phyloP scores from a whole-genome alignment of 1,139 yeast genomes.

The Saccharomyces hybrid region DNA sequence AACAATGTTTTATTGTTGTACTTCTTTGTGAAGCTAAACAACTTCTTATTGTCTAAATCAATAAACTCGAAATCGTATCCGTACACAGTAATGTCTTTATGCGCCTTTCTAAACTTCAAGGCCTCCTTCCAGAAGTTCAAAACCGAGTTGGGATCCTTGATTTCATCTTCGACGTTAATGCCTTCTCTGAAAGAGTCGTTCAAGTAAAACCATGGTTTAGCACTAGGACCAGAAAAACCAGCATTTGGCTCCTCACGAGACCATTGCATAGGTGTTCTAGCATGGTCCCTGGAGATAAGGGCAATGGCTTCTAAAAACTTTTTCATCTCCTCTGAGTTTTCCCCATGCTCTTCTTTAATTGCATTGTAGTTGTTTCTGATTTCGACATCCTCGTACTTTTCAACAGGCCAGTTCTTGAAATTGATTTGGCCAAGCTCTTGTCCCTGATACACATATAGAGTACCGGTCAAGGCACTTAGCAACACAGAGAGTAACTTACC shows the following conservation, averaged over 20 bases:
- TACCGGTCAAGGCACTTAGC: slow-evolving; percentile 46
- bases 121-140: slow-evolving; percentile 41
- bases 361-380: slow-evolving; percentile 39
- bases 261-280: not conserved
- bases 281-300: not conserved
- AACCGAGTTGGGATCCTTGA: slow-evolving; percentile 42
- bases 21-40: slow-evolving; percentile 38
- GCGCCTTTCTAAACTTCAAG: slow-evolving; percentile 39
- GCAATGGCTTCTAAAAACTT: not conserved
- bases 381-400: slow-evolving; percentile 46
- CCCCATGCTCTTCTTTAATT: slow-evolving; percentile 22
- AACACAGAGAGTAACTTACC: slow-evolving; percentile 28
- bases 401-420: slow-evolving; percentile 42
- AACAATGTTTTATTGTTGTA: slow-evolving; percentile 32
- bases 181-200: slow-evolving; percentile 42
- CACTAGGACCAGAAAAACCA: slow-evolving; percentile 40
- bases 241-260: slow-evolving; percentile 33
- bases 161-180: slow-evolving; percentile 44
- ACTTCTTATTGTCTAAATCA: slow-evolving; percentile 36
- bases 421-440: slow-evolving; percentile 56
- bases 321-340: not conserved
- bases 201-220: slow-evolving; percentile 49
- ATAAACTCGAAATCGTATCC: slow-evolving; percentile 40
- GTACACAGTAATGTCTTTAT: slow-evolving; percentile 40
- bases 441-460: slow-evolving; percentile 52